These are phyloP conservation scores for Penicillium canariense DNA, from an alignment of 495 filamentous ascomycete species.

Conservation along the genomic window DNA sequence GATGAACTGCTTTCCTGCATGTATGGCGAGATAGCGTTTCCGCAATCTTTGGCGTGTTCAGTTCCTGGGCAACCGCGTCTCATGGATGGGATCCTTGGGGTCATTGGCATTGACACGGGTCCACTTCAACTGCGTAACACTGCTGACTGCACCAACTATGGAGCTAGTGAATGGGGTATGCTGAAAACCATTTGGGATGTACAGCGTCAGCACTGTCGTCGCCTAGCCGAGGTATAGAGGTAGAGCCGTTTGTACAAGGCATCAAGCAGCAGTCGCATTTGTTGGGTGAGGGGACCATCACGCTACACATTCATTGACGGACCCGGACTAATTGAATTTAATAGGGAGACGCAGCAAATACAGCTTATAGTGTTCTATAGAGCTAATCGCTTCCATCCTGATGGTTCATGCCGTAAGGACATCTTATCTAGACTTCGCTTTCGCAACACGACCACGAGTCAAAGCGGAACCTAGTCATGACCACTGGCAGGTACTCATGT, in stretches of 20 bases:
- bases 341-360: neutral
- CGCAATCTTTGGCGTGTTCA: neutral
- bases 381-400: neutral
- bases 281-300: no score
- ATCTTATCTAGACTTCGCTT: slow-evolving; percentile 1
- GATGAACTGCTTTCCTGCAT: neutral
- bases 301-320: no score
- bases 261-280: neutral
- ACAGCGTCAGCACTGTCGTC: neutral
- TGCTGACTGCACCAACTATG: neutral
- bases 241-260: neutral
- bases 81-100: neutral
- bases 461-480: neutral
- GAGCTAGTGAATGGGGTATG: neutral
- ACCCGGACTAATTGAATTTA: neutral
- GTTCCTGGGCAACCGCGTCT: neutral
- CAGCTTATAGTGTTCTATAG: neutral
- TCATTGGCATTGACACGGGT: neutral
- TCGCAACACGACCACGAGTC: neutral
- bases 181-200: neutral
- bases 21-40: neutral
- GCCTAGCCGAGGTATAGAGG: neutral
- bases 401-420: neutral
- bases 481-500: neutral
- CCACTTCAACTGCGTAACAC: neutral